Conservation (phyloP, 2,329 filamentous ascomycete genomes). For the Myriangium duriaei region DNA sequence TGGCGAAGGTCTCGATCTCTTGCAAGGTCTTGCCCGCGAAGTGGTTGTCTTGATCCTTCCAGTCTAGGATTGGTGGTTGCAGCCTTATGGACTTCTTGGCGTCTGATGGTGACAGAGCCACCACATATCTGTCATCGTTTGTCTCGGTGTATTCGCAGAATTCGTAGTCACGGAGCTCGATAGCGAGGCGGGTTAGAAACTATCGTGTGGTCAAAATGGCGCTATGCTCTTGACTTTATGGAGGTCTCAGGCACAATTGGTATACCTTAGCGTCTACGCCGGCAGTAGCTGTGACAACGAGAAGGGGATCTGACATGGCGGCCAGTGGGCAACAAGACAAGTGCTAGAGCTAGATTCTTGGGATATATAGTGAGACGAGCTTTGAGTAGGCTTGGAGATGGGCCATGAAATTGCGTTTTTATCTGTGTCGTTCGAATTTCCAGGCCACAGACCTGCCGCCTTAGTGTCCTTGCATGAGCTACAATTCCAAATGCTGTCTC, state of each 20-base stretch:
- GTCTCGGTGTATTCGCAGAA: neutral
- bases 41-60: neutral
- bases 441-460: too few relatives aligned
- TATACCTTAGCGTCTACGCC: neutral
- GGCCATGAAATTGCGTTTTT: too few relatives aligned
- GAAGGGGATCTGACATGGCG: too few relatives aligned
- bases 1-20: neutral
- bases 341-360: too few relatives aligned
- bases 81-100: neutral
- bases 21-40: neutral
- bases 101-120: neutral
- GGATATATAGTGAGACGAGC: too few relatives aligned
- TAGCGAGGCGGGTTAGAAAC: neutral
- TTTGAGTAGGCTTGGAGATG: too few relatives aligned
- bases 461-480: too few relatives aligned
- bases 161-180: neutral
- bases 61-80: neutral
- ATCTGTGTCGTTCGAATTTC: too few relatives aligned
- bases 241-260: neutral
- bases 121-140: neutral
- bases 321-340: too few relatives aligned
- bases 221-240: neutral
- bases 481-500: too few relatives aligned
- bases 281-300: neutral
- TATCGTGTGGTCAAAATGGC: neutral